phyloP scores from a whole-genome alignment of 2,329 filamentous ascomycete genomes.

The Bipolaris bicolor region DNA sequence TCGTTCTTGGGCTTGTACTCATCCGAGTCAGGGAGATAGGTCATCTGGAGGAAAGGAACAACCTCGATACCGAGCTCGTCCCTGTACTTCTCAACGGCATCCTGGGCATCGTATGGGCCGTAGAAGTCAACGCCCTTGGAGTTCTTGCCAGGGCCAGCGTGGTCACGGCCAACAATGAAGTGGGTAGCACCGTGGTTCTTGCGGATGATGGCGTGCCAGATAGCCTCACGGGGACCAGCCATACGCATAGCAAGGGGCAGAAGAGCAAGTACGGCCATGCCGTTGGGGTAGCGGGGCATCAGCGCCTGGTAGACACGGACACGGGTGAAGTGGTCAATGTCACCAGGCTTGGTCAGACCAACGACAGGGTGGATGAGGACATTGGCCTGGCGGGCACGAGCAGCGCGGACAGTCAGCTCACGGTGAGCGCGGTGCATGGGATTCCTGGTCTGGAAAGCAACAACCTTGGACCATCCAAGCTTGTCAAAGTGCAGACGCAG shows the following conservation, averaged over 20 bases:
- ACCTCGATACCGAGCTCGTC: conserved; percentile 98
- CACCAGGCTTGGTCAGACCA: conserved; percentile 96
- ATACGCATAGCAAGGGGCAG: conserved; percentile 98
- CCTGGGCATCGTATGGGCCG: conserved; percentile 95
- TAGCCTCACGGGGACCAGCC: conserved; percentile 96
- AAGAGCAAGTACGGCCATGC: conserved; percentile 96
- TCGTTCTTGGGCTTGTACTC: conserved; percentile 95
- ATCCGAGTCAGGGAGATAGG: conserved; percentile 94
- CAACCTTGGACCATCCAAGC: conserved; percentile 96
- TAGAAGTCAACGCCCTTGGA: conserved; percentile 97
- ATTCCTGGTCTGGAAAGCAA: conserved; percentile 97
- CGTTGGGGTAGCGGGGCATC: conserved; percentile 95
- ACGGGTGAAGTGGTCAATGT: conserved; percentile 99
- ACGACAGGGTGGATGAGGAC: conserved; percentile 99
- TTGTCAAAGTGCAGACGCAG: conserved; percentile 98
- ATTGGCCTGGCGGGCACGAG: conserved; percentile 94
- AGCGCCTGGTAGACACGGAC: conserved; percentile 98
- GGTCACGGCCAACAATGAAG: conserved; percentile 98
- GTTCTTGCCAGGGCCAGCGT: conserved; percentile 98
- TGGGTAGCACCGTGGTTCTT: conserved; percentile 99
- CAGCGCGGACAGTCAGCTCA: conserved; percentile 95
- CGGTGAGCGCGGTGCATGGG: conserved; percentile 99
- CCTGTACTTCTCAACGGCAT: conserved; percentile 94
- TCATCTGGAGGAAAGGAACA: conserved; percentile 99
- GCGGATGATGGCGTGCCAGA: conserved; percentile 99